A percentile compares a stretch with the other conserved stretches of the same genome.
Evolutionary conservation across 257 asterid genomes (phyloP).

Genomic region (Linderniella brevidens): DNA sequence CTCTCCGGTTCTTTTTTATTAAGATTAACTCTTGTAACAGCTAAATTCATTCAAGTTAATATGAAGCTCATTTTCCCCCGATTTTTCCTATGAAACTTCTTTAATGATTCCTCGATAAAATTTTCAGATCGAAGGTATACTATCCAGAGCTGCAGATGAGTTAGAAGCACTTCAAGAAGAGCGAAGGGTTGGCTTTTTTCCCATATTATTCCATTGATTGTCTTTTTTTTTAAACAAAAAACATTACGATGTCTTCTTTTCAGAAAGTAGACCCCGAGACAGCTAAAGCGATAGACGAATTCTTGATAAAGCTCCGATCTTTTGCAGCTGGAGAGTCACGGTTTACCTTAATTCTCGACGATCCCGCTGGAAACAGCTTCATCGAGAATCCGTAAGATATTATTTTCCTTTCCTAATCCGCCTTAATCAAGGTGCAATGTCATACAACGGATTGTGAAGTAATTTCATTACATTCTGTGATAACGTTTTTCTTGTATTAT

Average conservation of each 20-base stretch:
- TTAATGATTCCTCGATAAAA: not conserved
- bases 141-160: slow-evolving; percentile 63
- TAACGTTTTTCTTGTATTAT: not conserved
- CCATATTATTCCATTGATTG: slow-evolving; percentile 7
- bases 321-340: slow-evolving; percentile 58
- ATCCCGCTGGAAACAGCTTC: slow-evolving; percentile 97
- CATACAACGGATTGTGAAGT: not conserved
- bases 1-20: too few species aligned
- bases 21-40: too few species aligned
- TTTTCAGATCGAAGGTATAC: slow-evolving; percentile 75
- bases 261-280: slow-evolving; percentile 78
- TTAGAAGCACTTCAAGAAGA: slow-evolving; percentile 87
- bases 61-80: too few species aligned
- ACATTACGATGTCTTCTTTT: slow-evolving; percentile 6
- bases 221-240: slow-evolving; percentile 3
- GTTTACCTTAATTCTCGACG: slow-evolving; percentile 73
- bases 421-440: not conserved
- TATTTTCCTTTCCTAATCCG: not conserved
- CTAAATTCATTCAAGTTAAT: too few species aligned
- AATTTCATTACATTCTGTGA: not conserved
- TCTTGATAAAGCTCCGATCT: slow-evolving; percentile 63
- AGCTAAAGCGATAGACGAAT: slow-evolving; percentile 73
- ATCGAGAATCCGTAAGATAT: slow-evolving; percentile 87
- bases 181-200: slow-evolving; percentile 46
- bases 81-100: not conserved